phyloP scores from a whole-genome alignment of 345 rosid species.

The Sapria himalayana region DNA sequence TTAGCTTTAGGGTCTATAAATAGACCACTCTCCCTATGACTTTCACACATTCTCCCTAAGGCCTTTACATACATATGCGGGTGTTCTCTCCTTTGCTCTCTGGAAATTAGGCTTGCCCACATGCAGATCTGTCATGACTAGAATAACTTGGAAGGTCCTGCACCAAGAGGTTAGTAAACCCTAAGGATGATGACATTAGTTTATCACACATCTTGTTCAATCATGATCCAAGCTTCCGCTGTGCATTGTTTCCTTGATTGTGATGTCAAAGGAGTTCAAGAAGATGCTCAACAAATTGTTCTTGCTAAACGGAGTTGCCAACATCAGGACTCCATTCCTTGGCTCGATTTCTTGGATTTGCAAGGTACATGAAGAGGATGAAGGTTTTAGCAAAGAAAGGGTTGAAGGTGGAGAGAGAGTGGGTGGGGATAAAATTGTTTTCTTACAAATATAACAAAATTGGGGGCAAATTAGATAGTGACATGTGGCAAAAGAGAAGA shows the following conservation, averaged over 20 bases:
- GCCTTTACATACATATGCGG: conserved; percentile 7
- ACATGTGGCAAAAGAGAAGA: too few relatives aligned
- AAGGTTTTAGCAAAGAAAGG: conserved; percentile 34
- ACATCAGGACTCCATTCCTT: conserved; percentile 61
- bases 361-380: conserved; percentile 49
- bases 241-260: too few relatives aligned
- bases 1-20: too few relatives aligned
- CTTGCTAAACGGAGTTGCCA: conserved; percentile 35
- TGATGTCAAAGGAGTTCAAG: conserved; percentile 39
- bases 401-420: too few relatives aligned
- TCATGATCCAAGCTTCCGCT: too few relatives aligned
- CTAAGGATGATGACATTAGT: conserved; percentile 4
- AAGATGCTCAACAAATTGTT: conserved; percentile 51
- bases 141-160: conserved; percentile 28
- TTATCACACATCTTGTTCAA: too few relatives aligned
- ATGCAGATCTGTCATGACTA: conserved; percentile 13
- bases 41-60: conserved; percentile 16
- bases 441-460: too few relatives aligned
- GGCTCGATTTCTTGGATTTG: conserved; percentile 36
- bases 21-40: conserved; percentile 48
- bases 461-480: too few relatives aligned
- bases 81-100: too few relatives aligned
- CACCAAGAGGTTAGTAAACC: too few relatives aligned
- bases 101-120: too few relatives aligned
- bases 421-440: too few relatives aligned